Conservation (phyloP, 2,329 filamentous ascomycete genomes). For the Triangularia verruculosa region DNA sequence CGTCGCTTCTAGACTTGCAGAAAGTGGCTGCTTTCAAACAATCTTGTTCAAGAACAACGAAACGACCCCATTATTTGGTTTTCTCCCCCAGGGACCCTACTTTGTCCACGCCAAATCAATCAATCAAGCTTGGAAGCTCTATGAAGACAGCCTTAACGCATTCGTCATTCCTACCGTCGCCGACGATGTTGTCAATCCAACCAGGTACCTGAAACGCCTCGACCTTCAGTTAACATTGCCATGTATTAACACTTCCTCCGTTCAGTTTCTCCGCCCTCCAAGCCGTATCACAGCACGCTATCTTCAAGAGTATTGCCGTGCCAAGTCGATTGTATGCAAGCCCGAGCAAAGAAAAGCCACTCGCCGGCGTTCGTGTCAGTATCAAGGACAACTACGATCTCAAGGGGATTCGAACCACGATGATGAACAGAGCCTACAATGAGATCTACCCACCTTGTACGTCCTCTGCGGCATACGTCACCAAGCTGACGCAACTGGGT, state of each 20-base stretch:
- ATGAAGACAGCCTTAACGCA: neutral
- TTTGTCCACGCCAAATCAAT: neutral
- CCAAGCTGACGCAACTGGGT: neutral
- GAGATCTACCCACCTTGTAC: neutral
- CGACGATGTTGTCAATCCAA: slow-evolving; percentile 1
- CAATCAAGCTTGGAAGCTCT: slow-evolving; percentile 1
- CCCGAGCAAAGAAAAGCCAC: neutral
- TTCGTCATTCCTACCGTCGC: neutral
- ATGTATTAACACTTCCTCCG: neutral
- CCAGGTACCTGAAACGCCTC: neutral
- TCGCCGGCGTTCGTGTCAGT: slow-evolving; percentile 1
- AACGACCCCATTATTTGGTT: neutral
- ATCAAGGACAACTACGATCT: slow-evolving; percentile 11
- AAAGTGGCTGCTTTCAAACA: neutral
- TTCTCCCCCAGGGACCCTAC: slow-evolving; percentile 1
- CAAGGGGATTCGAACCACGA: neutral
- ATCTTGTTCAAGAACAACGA: neutral
- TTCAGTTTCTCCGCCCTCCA: neutral
- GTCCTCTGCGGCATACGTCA: slow-evolving; percentile 2
- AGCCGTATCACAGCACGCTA: neutral
- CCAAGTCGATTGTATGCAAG: neutral
- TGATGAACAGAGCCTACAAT: neutral
- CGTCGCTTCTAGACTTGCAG: neutral
- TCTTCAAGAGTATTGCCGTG: slow-evolving; percentile 5
- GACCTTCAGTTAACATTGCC: neutral